Evolutionary conservation across 2,329 filamentous ascomycete genomes (phyloP).

Genomic region (Aspergillus aculeatus): DNA sequence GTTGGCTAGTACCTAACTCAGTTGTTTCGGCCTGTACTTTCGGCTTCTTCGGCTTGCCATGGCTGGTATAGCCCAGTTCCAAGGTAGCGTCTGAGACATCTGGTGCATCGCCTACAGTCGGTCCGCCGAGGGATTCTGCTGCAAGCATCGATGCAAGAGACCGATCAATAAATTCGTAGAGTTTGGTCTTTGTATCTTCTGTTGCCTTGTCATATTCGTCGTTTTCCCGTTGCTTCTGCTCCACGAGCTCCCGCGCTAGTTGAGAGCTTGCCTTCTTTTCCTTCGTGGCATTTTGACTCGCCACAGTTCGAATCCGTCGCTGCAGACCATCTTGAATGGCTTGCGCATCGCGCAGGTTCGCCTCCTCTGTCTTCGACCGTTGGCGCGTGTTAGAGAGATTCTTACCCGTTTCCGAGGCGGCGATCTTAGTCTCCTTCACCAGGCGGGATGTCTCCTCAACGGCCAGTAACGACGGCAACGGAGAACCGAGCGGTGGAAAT

Average conservation of each 20-base stretch:
- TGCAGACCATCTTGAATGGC: slow-evolving; percentile 50
- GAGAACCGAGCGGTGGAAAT: slow-evolving; percentile 65
- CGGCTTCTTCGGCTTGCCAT: slow-evolving; percentile 48
- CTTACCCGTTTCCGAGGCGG: slow-evolving; percentile 49
- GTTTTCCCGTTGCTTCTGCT: slow-evolving; percentile 60
- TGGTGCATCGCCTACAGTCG: slow-evolving; percentile 73
- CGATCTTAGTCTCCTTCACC: slow-evolving; percentile 62
- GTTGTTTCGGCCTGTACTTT: slow-evolving; percentile 29
- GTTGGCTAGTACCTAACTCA: slow-evolving; percentile 40
- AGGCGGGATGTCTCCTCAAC: slow-evolving; percentile 65
- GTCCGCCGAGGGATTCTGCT: slow-evolving; percentile 78
- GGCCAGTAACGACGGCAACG: slow-evolving; percentile 69
- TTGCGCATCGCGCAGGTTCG: slow-evolving; percentile 48
- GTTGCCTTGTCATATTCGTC: slow-evolving; percentile 62
- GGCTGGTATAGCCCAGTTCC: slow-evolving; percentile 54
- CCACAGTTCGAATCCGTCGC: slow-evolving; percentile 60
- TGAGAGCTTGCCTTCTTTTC: slow-evolving; percentile 61
- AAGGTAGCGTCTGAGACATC: slow-evolving; percentile 59
- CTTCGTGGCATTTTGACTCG: slow-evolving; percentile 56
- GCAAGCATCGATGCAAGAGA: slow-evolving; percentile 73
- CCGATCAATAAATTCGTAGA: slow-evolving; percentile 70
- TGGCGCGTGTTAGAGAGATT: slow-evolving; percentile 41
- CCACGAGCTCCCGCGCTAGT: slow-evolving; percentile 62
- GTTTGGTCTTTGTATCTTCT: slow-evolving; percentile 58
- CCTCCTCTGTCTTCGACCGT: slow-evolving; percentile 47